Base-by-base conservation (phyloP, 495 filamentous ascomycete species). In the Trichocladium antarcticum region DNA sequence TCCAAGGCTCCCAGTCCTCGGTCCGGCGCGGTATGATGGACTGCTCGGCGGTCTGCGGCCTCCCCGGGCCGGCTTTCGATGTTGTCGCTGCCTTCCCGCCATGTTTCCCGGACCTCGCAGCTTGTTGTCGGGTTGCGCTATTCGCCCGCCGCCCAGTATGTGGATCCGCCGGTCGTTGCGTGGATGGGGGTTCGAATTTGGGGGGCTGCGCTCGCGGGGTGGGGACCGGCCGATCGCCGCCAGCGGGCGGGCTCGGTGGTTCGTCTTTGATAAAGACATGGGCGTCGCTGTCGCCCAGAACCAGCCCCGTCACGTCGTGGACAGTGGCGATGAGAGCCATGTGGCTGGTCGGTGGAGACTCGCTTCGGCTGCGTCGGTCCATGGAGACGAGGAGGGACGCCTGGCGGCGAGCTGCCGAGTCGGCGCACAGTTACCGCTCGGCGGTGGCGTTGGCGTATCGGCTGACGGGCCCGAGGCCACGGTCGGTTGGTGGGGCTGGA, bases 1-100 rank as follows among this genome's bases (percentile, higher is more conserved):
- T 65, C 51, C 52, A 63, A 0, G 62, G 58, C 14, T 65, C 62
- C 62, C 62, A 65, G 24, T 65, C 58, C 27, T 61, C 54, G 11
- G 49, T 38, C 7, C 41, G 47, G 12, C 58, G 56, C 6, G 62
- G 62, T 3, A 65, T 40, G 5, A 59, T 22, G n/a, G 41, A 41
- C 12, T 46, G 38, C 1, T 34, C 34, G 1, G 53, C 49, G 8
- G 47, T 14, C 15, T 43, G 54, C 3, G 53, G 45, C 5, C 29
- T 49, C 11, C 42, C 22, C 6, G 14, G 32, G 42, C 15, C 31
- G 9, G 24, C 36, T n/a, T 42, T 49, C 9, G 48, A 42, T 1
- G 45, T 14, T 6, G 17, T n/a, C 0, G 16, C 37, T 7, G 19
- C 45, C 27, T 49, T 55, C 9, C 32, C 38, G 37, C 22, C 47